A percentile compares a stretch with the other conserved stretches of the same genome.
Evolutionary conservation across 148 eudicot genomes (phyloP).

Genomic region (Vaccinium myrtillus): DNA sequence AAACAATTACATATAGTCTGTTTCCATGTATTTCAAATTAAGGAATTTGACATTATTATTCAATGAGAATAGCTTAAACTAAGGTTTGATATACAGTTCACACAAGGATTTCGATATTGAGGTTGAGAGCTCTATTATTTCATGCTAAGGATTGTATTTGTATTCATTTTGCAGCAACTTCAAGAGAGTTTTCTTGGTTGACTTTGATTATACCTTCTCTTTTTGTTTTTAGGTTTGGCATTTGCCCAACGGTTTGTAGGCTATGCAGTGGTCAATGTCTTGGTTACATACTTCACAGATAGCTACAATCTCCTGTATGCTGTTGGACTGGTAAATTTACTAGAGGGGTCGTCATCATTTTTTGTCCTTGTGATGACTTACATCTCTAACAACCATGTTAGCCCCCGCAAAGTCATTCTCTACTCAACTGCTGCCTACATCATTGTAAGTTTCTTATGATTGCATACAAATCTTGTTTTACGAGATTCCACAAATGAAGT

Average conservation of each 20-base stretch:
- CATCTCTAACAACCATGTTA: background rate
- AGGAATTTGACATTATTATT: no score
- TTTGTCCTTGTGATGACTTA: background rate
- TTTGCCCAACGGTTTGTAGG: background rate
- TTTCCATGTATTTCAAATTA: no score
- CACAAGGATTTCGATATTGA: background rate
- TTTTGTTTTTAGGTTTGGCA: background rate
- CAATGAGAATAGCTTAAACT: no score
- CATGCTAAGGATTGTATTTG: no score
- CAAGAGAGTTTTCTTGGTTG: background rate
- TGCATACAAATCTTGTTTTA: no score
- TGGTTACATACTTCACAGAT: background rate
- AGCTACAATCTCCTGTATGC: background rate
- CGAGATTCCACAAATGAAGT: background rate
- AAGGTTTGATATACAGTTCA: background rate
- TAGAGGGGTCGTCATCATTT: background rate
- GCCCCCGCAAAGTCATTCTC: background rate
- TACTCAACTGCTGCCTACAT: background rate
- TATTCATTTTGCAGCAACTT: no score
- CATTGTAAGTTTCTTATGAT: background rate
- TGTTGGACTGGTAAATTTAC: background rate
- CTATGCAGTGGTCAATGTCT: background rate
- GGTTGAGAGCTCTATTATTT: background rate
- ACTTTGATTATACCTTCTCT: no score
- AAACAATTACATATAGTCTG: no score